Conservation (phyloP, 2,329 filamentous ascomycete genomes). For the Aspergillus nomiae region DNA sequence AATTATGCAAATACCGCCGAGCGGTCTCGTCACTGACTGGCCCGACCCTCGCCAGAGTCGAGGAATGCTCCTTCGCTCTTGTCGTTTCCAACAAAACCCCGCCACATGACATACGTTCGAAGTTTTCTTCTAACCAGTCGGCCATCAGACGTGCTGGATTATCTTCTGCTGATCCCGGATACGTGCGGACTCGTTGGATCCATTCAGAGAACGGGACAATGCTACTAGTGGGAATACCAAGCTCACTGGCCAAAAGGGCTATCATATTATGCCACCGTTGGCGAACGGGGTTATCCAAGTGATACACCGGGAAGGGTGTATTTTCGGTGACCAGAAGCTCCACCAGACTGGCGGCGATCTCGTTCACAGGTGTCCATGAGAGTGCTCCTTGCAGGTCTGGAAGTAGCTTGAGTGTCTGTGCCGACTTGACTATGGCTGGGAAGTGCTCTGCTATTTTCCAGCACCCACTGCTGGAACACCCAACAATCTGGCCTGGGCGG, state of each 20-base stretch:
- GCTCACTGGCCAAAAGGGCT: conserved; percentile 33
- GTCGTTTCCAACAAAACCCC: conserved; percentile 44
- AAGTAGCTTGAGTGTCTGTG: conserved; percentile 46
- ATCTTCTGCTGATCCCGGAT: conserved; percentile 20
- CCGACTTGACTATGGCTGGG: conserved; percentile 54
- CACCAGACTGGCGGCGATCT: conserved; percentile 34
- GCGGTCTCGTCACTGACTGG: conserved; percentile 11
- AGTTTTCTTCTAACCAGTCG: conserved; percentile 37
- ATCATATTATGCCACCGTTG: conserved; percentile 46
- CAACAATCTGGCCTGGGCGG: conserved; percentile 56
- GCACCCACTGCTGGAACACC: conserved; percentile 51
- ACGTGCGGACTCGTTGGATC: conserved; percentile 39
- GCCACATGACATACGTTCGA: conserved; percentile 49
- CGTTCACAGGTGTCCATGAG: conserved; percentile 52
- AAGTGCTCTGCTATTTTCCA: conserved; percentile 60
- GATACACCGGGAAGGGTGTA: conserved; percentile 41
- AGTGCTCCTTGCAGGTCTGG: conserved; percentile 47
- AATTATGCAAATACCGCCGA: conserved; percentile 14
- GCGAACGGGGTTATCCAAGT: conserved; percentile 50
- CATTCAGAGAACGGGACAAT: conserved; percentile 46
- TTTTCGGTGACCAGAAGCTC: conserved; percentile 33
- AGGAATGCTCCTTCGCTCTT: conserved; percentile 40
- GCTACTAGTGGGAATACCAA: conserved; percentile 32
- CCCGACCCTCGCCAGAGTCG: conserved; percentile 6
- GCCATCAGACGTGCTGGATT: conserved; percentile 34